Percentiles rank a stretch among this genome's conserved stretches.
These are phyloP conservation scores for Phaeodactylum tricornutum DNA, from an alignment of 108 stramenopile genomes.

Conservation along the genomic window DNA sequence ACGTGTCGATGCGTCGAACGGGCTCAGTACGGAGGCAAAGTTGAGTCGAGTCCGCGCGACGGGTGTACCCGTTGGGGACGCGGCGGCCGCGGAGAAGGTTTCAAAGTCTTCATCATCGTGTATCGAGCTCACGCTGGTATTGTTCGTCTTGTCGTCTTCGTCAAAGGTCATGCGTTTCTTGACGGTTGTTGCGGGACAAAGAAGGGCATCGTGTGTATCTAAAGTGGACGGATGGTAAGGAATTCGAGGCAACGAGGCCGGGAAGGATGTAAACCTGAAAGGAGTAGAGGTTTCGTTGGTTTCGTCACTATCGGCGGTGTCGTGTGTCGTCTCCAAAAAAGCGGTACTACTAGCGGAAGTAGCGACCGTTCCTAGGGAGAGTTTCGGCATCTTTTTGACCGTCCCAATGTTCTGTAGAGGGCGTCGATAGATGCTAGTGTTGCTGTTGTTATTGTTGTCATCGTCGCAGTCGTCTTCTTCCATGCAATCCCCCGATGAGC, in stretches of 20 bases:
- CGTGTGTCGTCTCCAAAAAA: conserved; percentile 1
- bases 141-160: conserved; percentile 26
- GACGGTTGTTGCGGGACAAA: too few species aligned
- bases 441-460: too few species aligned
- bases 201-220: conserved; percentile 13
- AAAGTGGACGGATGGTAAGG: not conserved
- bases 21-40: conserved; percentile 40
- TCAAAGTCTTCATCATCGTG: conserved; percentile 9
- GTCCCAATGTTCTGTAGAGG: too few species aligned
- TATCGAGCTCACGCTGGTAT: conserved; percentile 26
- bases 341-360: not conserved
- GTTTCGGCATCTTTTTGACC: not conserved
- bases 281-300: conserved; percentile 5
- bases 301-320: not conserved
- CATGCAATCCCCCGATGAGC: too few species aligned
- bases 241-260: conserved; percentile 69
- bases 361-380: conserved; percentile 2
- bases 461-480: not conserved
- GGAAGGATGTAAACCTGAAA: conserved; percentile 74
- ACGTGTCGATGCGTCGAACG: conserved; percentile 3
- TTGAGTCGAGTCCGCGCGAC: conserved; percentile 50
- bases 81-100: conserved; percentile 1
- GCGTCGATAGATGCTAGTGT: too few species aligned
- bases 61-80: conserved; percentile 4
- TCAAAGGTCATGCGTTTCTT: conserved; percentile 21